Percentiles rank a stretch among this genome's conserved stretches.
phyloP scores from a whole-genome alignment of 2,329 filamentous ascomycete species.

The Aspergillus japonicus region DNA sequence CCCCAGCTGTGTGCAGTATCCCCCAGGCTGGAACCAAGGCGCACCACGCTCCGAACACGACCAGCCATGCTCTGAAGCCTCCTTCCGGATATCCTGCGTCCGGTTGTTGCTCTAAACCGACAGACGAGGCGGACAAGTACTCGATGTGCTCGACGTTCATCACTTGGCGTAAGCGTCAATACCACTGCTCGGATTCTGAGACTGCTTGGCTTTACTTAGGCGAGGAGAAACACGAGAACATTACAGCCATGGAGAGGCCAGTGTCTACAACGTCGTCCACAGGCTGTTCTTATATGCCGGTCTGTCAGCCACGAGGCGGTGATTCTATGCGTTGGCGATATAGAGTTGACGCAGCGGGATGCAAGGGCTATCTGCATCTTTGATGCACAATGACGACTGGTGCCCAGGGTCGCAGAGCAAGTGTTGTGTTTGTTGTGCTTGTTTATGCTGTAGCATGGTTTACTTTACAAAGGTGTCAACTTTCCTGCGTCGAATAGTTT shows the following conservation, averaged over 20 bases:
- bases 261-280: no score
- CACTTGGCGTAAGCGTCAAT: background rate
- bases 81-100: constrained; percentile 39
- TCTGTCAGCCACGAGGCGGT: background rate
- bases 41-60: constrained; percentile 43
- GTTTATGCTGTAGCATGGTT: background rate
- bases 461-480: background rate
- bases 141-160: background rate
- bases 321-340: constrained; percentile 3
- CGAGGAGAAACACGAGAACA: no score
- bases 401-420: background rate
- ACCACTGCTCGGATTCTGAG: no score
- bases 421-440: background rate
- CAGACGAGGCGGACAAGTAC: background rate
- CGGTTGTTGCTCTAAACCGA: background rate
- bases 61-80: constrained; percentile 43
- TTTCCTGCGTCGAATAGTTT: no score
- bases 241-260: no score
- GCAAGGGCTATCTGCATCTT: constrained; percentile 7
- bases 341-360: background rate
- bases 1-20: constrained; percentile 40
- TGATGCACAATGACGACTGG: background rate
- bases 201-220: no score
- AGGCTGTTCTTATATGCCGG: background rate
- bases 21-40: constrained; percentile 43